phyloP scores from a whole-genome alignment of 768 basidiomycete species.

The Amanita fuliginea region DNA sequence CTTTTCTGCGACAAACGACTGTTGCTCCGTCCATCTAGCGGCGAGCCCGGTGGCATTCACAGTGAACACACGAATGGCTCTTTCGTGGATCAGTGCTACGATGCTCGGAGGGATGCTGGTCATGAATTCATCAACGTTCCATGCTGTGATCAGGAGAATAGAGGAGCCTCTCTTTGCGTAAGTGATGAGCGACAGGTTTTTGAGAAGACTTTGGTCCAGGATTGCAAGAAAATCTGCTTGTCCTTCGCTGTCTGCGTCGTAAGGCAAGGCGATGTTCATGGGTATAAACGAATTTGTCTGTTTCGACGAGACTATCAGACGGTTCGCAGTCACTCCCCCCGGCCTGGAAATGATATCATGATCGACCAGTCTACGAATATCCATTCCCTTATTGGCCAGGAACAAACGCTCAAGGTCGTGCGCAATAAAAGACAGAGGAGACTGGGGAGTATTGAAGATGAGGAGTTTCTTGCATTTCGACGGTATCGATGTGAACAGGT shows the following conservation, averaged over 20 bases:
- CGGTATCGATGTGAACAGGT: conserved; percentile 32
- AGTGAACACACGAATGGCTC: conserved; percentile 44
- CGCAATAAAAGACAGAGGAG: conserved; percentile 45
- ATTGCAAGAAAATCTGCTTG: conserved; percentile 63
- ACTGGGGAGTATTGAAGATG: conserved; percentile 49
- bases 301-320: conserved; percentile 53
- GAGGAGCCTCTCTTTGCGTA: conserved; percentile 56
- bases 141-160: conserved; percentile 65
- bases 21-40: conserved; percentile 24
- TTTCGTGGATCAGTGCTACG: conserved; percentile 33
- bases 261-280: conserved; percentile 43
- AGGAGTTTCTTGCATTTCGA: conserved; percentile 48
- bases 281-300: conserved; percentile 32
- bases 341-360: conserved; percentile 68
- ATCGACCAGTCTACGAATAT: conserved; percentile 51
- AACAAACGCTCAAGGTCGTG: conserved; percentile 51
- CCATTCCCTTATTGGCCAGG: conserved; percentile 35
- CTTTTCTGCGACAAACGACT: conserved; percentile 30
- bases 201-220: conserved; percentile 67
- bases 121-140: conserved; percentile 65
- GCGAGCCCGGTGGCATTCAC: conserved; percentile 50
- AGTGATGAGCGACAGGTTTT: conserved; percentile 61
- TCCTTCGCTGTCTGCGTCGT: conserved; percentile 34
- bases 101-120: conserved; percentile 51
- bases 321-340: conserved; percentile 59